Evolutionary conservation across 257 asterid species (phyloP), one percentile per base, ranked within the genome.

Genomic region (Phtheirospermum japonicum): DNA sequence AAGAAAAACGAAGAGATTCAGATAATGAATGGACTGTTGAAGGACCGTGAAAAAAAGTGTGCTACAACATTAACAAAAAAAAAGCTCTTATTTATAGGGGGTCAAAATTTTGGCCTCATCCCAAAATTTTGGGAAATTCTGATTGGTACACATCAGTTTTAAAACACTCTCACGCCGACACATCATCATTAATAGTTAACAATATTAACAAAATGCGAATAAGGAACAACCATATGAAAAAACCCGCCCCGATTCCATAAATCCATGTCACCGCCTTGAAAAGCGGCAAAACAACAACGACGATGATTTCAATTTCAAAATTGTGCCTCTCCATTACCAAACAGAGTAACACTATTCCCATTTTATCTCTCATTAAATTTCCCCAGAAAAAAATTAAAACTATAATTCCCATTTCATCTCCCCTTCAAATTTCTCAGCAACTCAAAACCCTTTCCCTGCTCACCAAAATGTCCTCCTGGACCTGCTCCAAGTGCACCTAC

Each of bases 401-500:
- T 50, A 18, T 9, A 7, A 9, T 7, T 18, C n/a, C 14, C 13
- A 18, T 66, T 75, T 64, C 71, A 60, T 28, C 64, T 56, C 55
- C 65, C 42, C 55, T n/a, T 19, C 39, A 43, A 66, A 66, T 42
- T 20, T 62, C 69, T 53, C 66, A 17, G 32, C 18, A 57, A 56
- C 63, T 69, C 68, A 43, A 59, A 75, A 30, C 70, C 82, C 83
- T 48, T 9, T 33, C 46, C 42, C 50, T 50, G 30, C 17, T 46
- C 34, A 6, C 36, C 68, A 73, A 57, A 72, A 87, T 82, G 89
- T 67, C 86, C 2, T 84, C 97, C 46, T 91, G 98, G 98, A 2
- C 92, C 4, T 91, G 98, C 70, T 65, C 92, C 66, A 71, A 48
- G 42, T 91, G 98, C 90, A 91, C 98, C 10, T 91, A 84, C 90